phyloP scores from a whole-genome alignment of 495 filamentous ascomycete species.

The Penicillium antarcticum region DNA sequence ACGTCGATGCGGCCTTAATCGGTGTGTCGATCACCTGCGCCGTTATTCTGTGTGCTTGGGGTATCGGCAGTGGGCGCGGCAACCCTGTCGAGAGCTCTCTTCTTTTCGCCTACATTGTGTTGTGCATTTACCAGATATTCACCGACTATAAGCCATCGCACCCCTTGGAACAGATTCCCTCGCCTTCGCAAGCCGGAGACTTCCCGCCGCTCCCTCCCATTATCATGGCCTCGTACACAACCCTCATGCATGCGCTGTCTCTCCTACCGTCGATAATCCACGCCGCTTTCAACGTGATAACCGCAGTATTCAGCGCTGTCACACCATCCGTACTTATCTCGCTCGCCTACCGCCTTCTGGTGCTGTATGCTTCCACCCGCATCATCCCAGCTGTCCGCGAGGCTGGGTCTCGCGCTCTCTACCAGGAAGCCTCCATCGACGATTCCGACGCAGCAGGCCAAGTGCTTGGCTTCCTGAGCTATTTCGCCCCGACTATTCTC shows the following conservation, averaged over 20 bases:
- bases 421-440: slow-evolving; percentile 77
- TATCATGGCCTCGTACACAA: slow-evolving; percentile 98
- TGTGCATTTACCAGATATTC: slow-evolving; percentile 98
- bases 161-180: slow-evolving; percentile 51
- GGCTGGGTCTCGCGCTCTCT: slow-evolving; percentile 74
- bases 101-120: slow-evolving; percentile 92
- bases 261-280: slow-evolving; percentile 78
- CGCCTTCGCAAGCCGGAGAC: slow-evolving; percentile 61
- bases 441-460: slow-evolving; percentile 80
- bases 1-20: slow-evolving; percentile 90
- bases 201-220: slow-evolving; percentile 94
- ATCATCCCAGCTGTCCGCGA: slow-evolving; percentile 93
- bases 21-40: slow-evolving; percentile 88
- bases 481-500: slow-evolving; percentile 89
- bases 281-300: slow-evolving; percentile 80
- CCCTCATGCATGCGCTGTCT: slow-evolving; percentile 78
- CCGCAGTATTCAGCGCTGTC: slow-evolving; percentile 86
- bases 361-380: slow-evolving; percentile 91
- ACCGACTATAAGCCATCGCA: slow-evolving; percentile 89
- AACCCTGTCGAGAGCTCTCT: slow-evolving; percentile 95
- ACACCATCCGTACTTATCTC: slow-evolving; percentile 94
- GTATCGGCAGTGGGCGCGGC: slow-evolving; percentile 89
- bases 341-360: slow-evolving; percentile 84
- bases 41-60: slow-evolving; percentile 88
- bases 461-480: slow-evolving; percentile 76